Conservation (phyloP, 2,329 filamentous ascomycete species). For the Arthroderma sp. region DNA sequence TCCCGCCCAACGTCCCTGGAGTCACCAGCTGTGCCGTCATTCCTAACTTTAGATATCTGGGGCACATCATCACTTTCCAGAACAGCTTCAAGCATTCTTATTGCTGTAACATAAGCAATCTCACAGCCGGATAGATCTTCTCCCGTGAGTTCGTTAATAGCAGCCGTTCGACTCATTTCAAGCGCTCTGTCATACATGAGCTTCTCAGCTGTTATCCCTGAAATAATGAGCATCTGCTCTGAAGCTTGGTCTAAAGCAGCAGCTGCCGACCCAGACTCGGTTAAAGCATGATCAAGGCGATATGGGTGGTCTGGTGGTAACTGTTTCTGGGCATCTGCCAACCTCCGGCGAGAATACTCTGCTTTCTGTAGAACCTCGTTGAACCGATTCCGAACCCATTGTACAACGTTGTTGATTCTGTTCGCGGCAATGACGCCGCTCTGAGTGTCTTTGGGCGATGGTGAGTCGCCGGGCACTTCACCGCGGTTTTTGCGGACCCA, state of each 20-base stretch:
- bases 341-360: slow-evolving; percentile 77
- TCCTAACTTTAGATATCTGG: slow-evolving; percentile 15
- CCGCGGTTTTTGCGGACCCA: slow-evolving; percentile 68
- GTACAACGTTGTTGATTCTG: slow-evolving; percentile 83
- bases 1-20: slow-evolving; percentile 23
- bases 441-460: slow-evolving; percentile 11
- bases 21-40: slow-evolving; percentile 9
- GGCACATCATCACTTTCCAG: slow-evolving; percentile 59
- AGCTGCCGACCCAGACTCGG: slow-evolving; percentile 44
- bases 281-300: slow-evolving; percentile 58
- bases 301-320: slow-evolving; percentile 74
- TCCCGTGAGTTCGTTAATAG: slow-evolving; percentile 89
- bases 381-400: slow-evolving; percentile 88
- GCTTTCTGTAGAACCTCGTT: slow-evolving; percentile 96
- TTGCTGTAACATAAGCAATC: slow-evolving; percentile 82
- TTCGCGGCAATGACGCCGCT: slow-evolving; percentile 40
- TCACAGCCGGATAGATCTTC: slow-evolving; percentile 80
- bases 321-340: slow-evolving; percentile 72
- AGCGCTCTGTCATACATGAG: slow-evolving; percentile 95
- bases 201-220: slow-evolving; percentile 86
- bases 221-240: slow-evolving; percentile 70
- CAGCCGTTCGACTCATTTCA: slow-evolving; percentile 90
- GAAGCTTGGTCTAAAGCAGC: slow-evolving; percentile 40
- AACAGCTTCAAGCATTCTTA: slow-evolving; percentile 89
- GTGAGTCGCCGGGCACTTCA: slow-evolving; percentile 40